Percentiles rank a stretch among this genome's conserved stretches.
These are phyloP conservation scores for Neurospora sp. DNA, from an alignment of 495 filamentous ascomycete genomes.

Conservation along the genomic window DNA sequence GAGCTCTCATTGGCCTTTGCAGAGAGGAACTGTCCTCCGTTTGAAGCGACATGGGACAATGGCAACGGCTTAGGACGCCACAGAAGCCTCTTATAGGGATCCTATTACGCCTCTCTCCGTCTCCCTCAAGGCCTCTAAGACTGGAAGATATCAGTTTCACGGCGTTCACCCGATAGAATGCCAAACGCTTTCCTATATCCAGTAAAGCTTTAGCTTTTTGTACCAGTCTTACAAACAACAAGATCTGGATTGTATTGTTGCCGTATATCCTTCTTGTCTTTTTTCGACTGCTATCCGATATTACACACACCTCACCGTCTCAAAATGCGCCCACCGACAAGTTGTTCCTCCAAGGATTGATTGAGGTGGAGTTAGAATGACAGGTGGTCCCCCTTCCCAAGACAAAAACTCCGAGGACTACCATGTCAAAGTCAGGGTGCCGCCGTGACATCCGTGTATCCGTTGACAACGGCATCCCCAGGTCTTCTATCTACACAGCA, in stretches of 20 bases:
- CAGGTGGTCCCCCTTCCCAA: neutral
- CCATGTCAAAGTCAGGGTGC: neutral
- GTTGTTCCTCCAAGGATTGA: neutral
- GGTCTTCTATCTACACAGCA: neutral
- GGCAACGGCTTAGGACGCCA: too few species aligned
- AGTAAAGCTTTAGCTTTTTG: too few species aligned
- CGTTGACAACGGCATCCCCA: neutral
- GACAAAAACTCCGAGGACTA: neutral
- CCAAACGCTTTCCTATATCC: too few species aligned
- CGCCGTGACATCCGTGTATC: neutral
- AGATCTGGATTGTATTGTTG: neutral
- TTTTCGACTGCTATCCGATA: neutral
- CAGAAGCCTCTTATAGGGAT: too few species aligned
- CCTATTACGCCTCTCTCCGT: too few species aligned
- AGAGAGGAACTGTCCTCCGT: too few species aligned
- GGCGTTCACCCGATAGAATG: too few species aligned
- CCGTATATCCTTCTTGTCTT: neutral
- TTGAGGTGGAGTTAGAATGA: neutral
- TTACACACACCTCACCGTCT: neutral
- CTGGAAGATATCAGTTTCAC: too few species aligned
- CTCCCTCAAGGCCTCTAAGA: too few species aligned
- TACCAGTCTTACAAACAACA: too few species aligned
- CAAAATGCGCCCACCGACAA: neutral
- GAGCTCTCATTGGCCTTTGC: too few species aligned
- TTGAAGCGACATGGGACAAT: too few species aligned